phyloP scores from a whole-genome alignment of 2,329 filamentous ascomycete species.

The Ilyonectria robusta region DNA sequence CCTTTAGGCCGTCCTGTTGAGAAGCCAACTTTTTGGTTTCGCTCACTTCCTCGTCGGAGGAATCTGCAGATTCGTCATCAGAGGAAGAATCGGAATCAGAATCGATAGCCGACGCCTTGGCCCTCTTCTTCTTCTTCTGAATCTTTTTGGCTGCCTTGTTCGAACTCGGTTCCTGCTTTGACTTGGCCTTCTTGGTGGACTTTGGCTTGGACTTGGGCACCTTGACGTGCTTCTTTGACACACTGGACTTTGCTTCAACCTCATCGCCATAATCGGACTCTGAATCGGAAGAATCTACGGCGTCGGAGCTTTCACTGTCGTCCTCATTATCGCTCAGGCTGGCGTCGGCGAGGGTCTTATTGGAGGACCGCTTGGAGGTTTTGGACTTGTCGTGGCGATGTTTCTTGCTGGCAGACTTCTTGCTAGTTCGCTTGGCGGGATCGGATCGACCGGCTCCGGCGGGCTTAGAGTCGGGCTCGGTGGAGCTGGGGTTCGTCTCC shows the following conservation, averaged over 20 bases:
- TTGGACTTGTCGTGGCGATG: constrained; percentile 33
- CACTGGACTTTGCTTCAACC: constrained; percentile 3
- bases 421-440: constrained; percentile 23
- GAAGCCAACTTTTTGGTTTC: constrained; percentile 15
- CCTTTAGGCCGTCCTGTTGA: constrained; percentile 40
- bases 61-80: constrained; percentile 42
- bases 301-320: constrained; percentile 27
- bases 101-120: constrained; percentile 15
- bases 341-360: constrained; percentile 15
- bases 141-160: constrained; percentile 25
- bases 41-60: constrained; percentile 35
- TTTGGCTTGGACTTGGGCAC: constrained; percentile 30
- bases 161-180: constrained; percentile 16
- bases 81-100: constrained; percentile 45
- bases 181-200: constrained; percentile 24
- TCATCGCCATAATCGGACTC: constrained; percentile 35
- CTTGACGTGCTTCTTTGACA: constrained; percentile 33
- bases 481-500: constrained; percentile 31
- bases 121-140: constrained; percentile 23
- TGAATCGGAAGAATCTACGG: constrained; percentile 34
- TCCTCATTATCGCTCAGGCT: constrained; percentile 22
- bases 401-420: constrained; percentile 35
- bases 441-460: constrained; percentile 28
- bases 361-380: constrained; percentile 20
- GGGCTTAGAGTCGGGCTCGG: constrained; percentile 27